Conservation (phyloP, 2,329 filamentous ascomycete genomes). For the Penicillium concentricum region DNA sequence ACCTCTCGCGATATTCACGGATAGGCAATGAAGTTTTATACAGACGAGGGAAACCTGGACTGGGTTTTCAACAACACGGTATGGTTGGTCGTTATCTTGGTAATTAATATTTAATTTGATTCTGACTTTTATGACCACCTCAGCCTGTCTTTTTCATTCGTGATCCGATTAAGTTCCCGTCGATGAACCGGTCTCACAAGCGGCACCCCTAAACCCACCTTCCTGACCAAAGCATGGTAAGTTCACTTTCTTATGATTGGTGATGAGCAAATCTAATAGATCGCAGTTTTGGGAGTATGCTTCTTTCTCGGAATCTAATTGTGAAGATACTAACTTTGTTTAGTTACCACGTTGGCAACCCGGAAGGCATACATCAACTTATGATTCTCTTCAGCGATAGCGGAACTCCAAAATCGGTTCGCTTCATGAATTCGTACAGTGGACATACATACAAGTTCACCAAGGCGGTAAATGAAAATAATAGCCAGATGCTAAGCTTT, state of each 20-base stretch:
- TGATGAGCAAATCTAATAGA: too few species aligned
- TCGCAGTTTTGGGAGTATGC: conserved; percentile 31
- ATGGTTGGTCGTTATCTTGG: not conserved
- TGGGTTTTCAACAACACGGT: conserved; percentile 42
- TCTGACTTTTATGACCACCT: too few species aligned
- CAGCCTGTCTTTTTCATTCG: conserved; percentile 66
- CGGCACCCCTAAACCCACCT: conserved; percentile 45
- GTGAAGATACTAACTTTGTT: not conserved
- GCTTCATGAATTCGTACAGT: conserved; percentile 64
- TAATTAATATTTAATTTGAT: too few species aligned
- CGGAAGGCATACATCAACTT: conserved; percentile 60
- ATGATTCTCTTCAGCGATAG: conserved; percentile 64
- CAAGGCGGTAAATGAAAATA: conserved; percentile 43
- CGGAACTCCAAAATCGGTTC: conserved; percentile 60
- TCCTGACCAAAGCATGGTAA: conserved; percentile 29
- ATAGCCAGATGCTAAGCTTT: not conserved
- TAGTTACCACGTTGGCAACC: conserved; percentile 55
- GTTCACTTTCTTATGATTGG: not conserved
- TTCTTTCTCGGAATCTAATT: not conserved
- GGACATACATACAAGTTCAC: conserved; percentile 64
- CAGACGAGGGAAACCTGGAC: conserved; percentile 53
- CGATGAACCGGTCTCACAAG: conserved; percentile 70
- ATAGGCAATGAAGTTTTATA: conserved; percentile 51
- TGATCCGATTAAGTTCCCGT: conserved; percentile 68
- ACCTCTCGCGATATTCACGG: conserved; percentile 50